A percentile compares a stretch with the other conserved stretches of the same genome.
Conservation (phyloP, 2,329 filamentous ascomycete species). For the Aspergillus nomiae region DNA sequence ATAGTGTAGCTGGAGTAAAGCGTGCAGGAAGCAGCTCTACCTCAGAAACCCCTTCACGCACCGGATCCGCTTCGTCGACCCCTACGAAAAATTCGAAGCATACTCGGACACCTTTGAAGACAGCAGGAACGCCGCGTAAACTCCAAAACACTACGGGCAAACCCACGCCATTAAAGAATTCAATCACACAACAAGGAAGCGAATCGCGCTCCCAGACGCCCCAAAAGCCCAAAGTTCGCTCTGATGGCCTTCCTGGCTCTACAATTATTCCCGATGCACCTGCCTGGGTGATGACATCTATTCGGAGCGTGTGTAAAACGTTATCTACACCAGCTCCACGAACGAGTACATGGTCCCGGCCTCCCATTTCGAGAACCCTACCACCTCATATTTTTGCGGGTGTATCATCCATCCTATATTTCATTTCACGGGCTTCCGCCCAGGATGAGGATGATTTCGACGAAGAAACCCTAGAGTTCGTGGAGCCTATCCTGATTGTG, state of each 20-base stretch:
- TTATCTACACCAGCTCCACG: slow-evolving; percentile 56
- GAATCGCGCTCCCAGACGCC: slow-evolving; percentile 25
- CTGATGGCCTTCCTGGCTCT: slow-evolving; percentile 24
- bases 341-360: slow-evolving; percentile 38
- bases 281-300: slow-evolving; percentile 69
- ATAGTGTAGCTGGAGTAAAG: slow-evolving; percentile 37
- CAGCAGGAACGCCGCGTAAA: slow-evolving; percentile 29
- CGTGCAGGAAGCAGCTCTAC: slow-evolving; percentile 36
- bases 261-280: slow-evolving; percentile 49
- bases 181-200: slow-evolving; percentile 31
- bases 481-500: slow-evolving; percentile 40
- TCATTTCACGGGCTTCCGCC: slow-evolving; percentile 44
- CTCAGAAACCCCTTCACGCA: slow-evolving; percentile 32
- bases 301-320: slow-evolving; percentile 66
- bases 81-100: slow-evolving; percentile 33
- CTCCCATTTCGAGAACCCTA: slow-evolving; percentile 50
- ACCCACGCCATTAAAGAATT: slow-evolving; percentile 35
- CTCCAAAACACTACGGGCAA: slow-evolving; percentile 48
- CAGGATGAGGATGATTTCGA: slow-evolving; percentile 52
- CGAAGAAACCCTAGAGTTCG: slow-evolving; percentile 35
- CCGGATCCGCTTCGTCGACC: slow-evolving; percentile 38
- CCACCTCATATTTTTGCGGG: slow-evolving; percentile 75
- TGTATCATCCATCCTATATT: slow-evolving; percentile 61
- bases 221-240: slow-evolving; percentile 18
- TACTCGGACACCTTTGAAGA: slow-evolving; percentile 32